Percentiles rank a stretch among this genome's conserved stretches.
Evolutionary conservation across 192 early-diverging fungal genomes (phyloP).

Genomic region (Funneliformis mosseae): DNA sequence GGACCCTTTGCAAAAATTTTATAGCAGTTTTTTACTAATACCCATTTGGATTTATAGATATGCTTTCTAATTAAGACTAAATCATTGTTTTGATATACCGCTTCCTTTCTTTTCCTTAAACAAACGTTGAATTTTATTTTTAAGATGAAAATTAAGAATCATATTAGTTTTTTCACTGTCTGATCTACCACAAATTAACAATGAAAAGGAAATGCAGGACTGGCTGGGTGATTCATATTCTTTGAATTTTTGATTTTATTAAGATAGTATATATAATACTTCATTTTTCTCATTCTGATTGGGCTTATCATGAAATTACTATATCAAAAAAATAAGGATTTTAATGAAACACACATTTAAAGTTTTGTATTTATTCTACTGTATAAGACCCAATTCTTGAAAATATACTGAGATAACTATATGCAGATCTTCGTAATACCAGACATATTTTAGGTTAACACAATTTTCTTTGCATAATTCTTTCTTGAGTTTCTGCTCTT

Average conservation of each 20-base stretch:
- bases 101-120: neutral
- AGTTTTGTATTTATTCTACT: too few relatives aligned
- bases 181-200: constrained; percentile 3
- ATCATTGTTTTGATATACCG: neutral
- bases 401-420: too few relatives aligned
- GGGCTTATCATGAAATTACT: too few relatives aligned
- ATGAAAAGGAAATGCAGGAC: constrained; percentile 4
- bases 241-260: constrained; percentile 14
- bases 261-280: constrained; percentile 16
- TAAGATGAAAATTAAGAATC: neutral
- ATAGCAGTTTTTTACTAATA: constrained; percentile 20
- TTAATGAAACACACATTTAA: too few relatives aligned
- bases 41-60: constrained; percentile 25
- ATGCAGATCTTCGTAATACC: too few relatives aligned
- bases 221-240: neutral
- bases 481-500: too few relatives aligned
- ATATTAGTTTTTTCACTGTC: neutral
- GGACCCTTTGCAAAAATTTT: constrained; percentile 19
- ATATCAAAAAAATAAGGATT: too few relatives aligned
- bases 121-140: constrained; percentile 10
- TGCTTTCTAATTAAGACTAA: constrained; percentile 15
- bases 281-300: neutral
- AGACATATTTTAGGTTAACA: too few relatives aligned
- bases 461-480: too few relatives aligned
- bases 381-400: too few relatives aligned